phyloP scores from a whole-genome alignment of 352 stramenopile species.

The Pythium volutum region DNA sequence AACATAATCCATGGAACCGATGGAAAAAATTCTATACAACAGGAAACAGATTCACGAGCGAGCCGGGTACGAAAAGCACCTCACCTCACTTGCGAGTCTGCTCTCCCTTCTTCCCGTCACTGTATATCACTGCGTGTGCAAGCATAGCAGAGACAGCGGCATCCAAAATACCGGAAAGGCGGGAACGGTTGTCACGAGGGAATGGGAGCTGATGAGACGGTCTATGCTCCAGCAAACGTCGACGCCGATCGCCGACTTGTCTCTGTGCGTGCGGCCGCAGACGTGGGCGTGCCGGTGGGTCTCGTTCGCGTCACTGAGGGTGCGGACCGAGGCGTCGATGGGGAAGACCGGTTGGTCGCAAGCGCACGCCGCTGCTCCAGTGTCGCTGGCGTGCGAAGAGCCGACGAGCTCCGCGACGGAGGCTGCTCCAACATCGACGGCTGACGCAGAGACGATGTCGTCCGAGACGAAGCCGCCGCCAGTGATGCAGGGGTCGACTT shows the following conservation, averaged over 20 bases:
- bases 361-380: conserved; percentile 21
- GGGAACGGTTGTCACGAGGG: background rate
- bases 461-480: background rate
- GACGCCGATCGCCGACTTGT: conserved; percentile 5
- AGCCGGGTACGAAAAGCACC: no score
- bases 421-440: background rate
- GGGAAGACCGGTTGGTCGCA: conserved; percentile 17
- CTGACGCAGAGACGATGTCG: background rate
- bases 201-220: background rate
- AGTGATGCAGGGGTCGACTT: conserved; percentile 1
- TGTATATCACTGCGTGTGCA: background rate
- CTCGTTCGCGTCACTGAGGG: conserved; percentile 2
- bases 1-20: background rate
- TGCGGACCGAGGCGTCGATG: conserved; percentile 17
- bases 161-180: background rate
- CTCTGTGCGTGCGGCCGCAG: background rate
- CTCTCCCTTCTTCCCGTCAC: background rate
- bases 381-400: conserved; percentile 5
- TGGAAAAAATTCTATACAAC: no score
- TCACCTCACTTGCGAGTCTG: no score
- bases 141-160: background rate
- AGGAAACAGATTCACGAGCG: no score
- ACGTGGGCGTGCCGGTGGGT: background rate
- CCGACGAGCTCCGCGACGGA: background rate
- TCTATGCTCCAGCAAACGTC: conserved; percentile 14